These are phyloP conservation scores for Mycena haematopus DNA, from an alignment of 768 basidiomycete species.

Conservation along the genomic window DNA sequence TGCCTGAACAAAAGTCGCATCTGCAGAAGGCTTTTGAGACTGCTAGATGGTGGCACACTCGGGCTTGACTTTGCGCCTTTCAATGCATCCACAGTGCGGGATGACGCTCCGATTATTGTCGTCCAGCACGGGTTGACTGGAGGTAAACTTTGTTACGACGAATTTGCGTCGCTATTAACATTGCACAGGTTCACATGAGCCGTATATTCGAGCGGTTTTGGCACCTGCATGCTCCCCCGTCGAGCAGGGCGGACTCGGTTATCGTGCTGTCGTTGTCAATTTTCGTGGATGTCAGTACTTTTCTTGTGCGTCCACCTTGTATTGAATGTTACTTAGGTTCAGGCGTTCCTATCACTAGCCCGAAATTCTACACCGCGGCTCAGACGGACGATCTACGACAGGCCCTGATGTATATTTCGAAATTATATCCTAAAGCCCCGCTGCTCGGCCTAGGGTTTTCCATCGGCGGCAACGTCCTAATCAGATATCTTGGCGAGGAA, in stretches of 20 bases:
- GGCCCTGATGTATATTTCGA: slow-evolving; percentile 76
- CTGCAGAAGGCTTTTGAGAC: slow-evolving; percentile 52
- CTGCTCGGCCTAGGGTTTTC: slow-evolving; percentile 92
- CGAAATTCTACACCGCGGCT: slow-evolving; percentile 86
- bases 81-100: slow-evolving; percentile 42
- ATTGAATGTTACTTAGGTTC: slow-evolving; percentile 61
- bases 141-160: slow-evolving; percentile 38
- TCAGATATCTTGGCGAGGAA: slow-evolving; percentile 89
- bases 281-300: slow-evolving; percentile 87
- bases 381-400: slow-evolving; percentile 90
- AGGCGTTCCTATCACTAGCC: slow-evolving; percentile 81
- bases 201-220: slow-evolving; percentile 86
- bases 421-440: slow-evolving; percentile 78
- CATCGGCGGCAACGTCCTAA: slow-evolving; percentile 89
- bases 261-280: slow-evolving; percentile 89
- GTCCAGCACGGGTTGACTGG: slow-evolving; percentile 65
- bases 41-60: slow-evolving; percentile 69
- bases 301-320: slow-evolving; percentile 1
- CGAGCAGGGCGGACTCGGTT: slow-evolving; percentile 84
- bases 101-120: slow-evolving; percentile 60
- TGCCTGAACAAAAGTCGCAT: background rate
- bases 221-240: slow-evolving; percentile 73
- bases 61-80: slow-evolving; percentile 69
- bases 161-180: slow-evolving; percentile 5
- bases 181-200: slow-evolving; percentile 81